A percentile compares a stretch with the other conserved stretches of the same genome.
Evolutionary conservation across 768 basidiomycete genomes (phyloP).

Genomic region (Suillus tomentosus): DNA sequence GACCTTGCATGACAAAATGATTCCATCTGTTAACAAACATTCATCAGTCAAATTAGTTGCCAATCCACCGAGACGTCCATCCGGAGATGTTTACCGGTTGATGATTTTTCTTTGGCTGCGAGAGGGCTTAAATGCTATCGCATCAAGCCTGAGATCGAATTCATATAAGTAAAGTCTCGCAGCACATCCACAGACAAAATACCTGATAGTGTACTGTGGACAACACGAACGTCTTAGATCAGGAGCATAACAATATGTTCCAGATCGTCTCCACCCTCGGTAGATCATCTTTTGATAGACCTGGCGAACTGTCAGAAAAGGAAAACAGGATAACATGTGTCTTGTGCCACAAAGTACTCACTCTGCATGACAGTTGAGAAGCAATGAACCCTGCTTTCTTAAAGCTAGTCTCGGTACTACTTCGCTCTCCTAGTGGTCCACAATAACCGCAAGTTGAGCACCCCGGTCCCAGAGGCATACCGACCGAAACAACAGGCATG

Average conservation of each 20-base stretch:
- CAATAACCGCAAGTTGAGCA: constrained; percentile 69
- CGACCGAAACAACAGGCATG: constrained; percentile 32
- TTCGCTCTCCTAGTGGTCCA: constrained; percentile 52
- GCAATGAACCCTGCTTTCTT: constrained; percentile 53
- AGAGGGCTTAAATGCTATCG: constrained; percentile 63
- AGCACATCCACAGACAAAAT: constrained; percentile 20
- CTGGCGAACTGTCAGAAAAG: constrained; percentile 36
- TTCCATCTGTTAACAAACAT: constrained; percentile 60
- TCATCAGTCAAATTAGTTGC: neutral
- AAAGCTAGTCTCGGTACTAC: constrained; percentile 41
- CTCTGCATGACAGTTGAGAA: constrained; percentile 53
- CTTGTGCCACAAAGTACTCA: constrained; percentile 24
- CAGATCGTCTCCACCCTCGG: constrained; percentile 83
- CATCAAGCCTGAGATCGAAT: constrained; percentile 56
- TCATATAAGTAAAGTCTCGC: neutral
- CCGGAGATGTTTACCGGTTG: constrained; percentile 51
- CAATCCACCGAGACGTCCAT: neutral
- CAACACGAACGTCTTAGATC: constrained; percentile 83
- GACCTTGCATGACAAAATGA: constrained; percentile 57
- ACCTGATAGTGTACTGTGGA: constrained; percentile 95
- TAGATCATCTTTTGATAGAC: constrained; percentile 83
- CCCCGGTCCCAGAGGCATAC: constrained; percentile 27
- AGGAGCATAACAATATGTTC: constrained; percentile 86
- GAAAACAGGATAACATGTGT: neutral
- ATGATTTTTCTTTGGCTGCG: constrained; percentile 75